phyloP scores from a whole-genome alignment of 352 stramenopile species.

The Globisporangium mamillatum region DNA sequence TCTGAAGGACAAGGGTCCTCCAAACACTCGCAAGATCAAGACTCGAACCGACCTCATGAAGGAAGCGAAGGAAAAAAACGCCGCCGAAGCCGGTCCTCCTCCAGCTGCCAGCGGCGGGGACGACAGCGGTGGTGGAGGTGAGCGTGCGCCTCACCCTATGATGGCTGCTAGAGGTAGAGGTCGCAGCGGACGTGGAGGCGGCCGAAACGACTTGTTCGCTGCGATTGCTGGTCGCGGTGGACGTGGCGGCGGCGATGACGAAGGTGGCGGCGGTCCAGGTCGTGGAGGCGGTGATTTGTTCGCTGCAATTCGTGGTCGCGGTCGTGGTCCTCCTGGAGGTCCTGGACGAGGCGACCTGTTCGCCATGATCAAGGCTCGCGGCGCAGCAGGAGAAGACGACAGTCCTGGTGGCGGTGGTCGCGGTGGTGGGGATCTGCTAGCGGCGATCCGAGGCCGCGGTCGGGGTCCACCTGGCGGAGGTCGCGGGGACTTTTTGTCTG shows the following conservation, averaged over 20 bases:
- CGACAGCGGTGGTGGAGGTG: slow-evolving; percentile 19
- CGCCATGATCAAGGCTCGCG: slow-evolving; percentile 56
- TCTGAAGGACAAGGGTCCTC: slow-evolving; percentile 67
- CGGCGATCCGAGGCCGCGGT: slow-evolving; percentile 54
- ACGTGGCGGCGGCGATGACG: slow-evolving; percentile 37
- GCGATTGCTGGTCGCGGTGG: slow-evolving; percentile 49
- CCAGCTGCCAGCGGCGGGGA: slow-evolving; percentile 26
- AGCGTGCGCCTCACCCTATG: slow-evolving; percentile 35
- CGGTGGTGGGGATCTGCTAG: slow-evolving; percentile 45
- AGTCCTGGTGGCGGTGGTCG: slow-evolving; percentile 28
- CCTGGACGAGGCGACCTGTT: slow-evolving; percentile 60
- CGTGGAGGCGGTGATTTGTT: slow-evolving; percentile 43
- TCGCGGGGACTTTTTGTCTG: slow-evolving; percentile 50
- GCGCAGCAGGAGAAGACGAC: slow-evolving; percentile 23
- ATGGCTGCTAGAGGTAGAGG: slow-evolving; percentile 43
- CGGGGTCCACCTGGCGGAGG: slow-evolving; percentile 26
- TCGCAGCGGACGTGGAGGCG: slow-evolving; percentile 25
- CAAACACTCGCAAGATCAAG: slow-evolving; percentile 59
- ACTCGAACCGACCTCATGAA: slow-evolving; percentile 75
- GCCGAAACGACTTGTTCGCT: slow-evolving; percentile 41
- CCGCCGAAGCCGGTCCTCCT: slow-evolving; percentile 35
- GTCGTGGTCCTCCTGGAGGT: slow-evolving; percentile 38
- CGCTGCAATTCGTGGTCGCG: slow-evolving; percentile 52
- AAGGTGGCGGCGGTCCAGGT: slow-evolving; percentile 30
- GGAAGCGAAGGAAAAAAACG: slow-evolving; percentile 86